These are phyloP conservation scores for Microdochium trichocladiopsis DNA, from an alignment of 2,329 filamentous ascomycete species.

Conservation along the genomic window DNA sequence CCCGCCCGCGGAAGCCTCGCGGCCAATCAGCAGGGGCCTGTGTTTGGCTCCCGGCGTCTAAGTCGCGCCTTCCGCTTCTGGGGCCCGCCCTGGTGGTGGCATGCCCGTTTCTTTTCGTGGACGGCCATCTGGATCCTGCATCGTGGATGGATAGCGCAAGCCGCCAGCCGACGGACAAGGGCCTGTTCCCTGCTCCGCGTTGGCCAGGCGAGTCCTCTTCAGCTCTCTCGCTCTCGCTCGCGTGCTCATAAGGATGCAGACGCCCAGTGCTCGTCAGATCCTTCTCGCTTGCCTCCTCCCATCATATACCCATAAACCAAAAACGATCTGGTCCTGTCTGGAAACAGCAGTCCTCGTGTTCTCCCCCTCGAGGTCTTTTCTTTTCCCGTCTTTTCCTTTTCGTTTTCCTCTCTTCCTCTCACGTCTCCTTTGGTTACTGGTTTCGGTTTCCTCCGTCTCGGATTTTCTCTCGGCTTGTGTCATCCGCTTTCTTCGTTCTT, in stretches of 20 bases:
- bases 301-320: constrained; percentile 12
- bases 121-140: too few species aligned
- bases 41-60: background rate
- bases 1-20: background rate
- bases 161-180: too few species aligned
- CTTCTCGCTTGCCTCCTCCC: constrained; percentile 3
- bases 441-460: constrained; percentile 14
- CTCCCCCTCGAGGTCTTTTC: constrained; percentile 13
- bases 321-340: constrained; percentile 8
- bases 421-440: constrained; percentile 9
- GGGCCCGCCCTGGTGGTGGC: background rate
- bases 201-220: background rate
- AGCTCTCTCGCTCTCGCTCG: background rate
- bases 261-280: background rate
- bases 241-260: background rate
- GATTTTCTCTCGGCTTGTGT: constrained; percentile 6
- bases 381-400: constrained; percentile 15
- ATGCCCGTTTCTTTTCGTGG: too few species aligned
- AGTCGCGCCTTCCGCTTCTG: background rate
- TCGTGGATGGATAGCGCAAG: too few species aligned
- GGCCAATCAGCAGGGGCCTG: background rate
- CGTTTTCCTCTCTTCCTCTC: constrained; percentile 10
- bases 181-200: too few species aligned
- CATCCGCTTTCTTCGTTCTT: constrained; percentile 2
- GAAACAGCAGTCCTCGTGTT: background rate